Conservation (phyloP, 2,329 filamentous ascomycete genomes). For the Sporothrix sp. region DNA sequence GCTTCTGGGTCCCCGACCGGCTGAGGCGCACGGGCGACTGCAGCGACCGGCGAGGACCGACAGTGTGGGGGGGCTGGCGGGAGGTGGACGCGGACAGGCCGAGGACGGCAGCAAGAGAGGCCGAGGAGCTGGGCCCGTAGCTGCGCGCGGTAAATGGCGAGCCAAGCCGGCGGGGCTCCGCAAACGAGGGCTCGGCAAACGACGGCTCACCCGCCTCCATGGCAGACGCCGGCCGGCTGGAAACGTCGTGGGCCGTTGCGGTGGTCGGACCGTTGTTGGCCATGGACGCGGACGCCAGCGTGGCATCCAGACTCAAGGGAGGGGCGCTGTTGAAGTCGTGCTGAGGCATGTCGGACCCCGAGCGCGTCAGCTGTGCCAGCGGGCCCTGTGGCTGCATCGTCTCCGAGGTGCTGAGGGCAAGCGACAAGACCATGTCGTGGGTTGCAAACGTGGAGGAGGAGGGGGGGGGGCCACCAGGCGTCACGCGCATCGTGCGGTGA, state of each 20-base stretch:
- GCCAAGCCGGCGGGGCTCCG: slow-evolving; percentile 33
- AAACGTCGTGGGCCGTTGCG: neutral
- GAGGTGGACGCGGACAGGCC: slow-evolving; percentile 27
- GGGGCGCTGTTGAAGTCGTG: neutral
- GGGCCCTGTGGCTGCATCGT: slow-evolving; percentile 55
- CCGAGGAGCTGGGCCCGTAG: slow-evolving; percentile 53
- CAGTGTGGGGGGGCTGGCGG: slow-evolving; percentile 38
- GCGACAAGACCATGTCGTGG: slow-evolving; percentile 53
- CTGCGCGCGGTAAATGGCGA: slow-evolving; percentile 49
- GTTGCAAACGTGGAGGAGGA: slow-evolving; percentile 45
- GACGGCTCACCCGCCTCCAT: slow-evolving; percentile 21
- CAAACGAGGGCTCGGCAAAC: slow-evolving; percentile 23
- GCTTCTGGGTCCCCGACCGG: slow-evolving; percentile 45
- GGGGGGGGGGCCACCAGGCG: slow-evolving; percentile 29
- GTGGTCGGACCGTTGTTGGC: neutral
- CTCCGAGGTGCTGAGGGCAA: slow-evolving; percentile 53
- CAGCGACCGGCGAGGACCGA: slow-evolving; percentile 40
- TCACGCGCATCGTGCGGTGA: slow-evolving; percentile 35
- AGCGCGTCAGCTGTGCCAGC: slow-evolving; percentile 48
- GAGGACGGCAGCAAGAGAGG: slow-evolving; percentile 33
- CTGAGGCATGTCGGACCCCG: slow-evolving; percentile 13
- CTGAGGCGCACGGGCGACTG: slow-evolving; percentile 47
- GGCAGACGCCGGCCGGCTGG: slow-evolving; percentile 8
- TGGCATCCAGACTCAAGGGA: neutral
- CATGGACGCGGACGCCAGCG: neutral